A percentile compares a stretch with the other conserved stretches of the same genome.
These are phyloP conservation scores for Solanum medicagineum DNA, from an alignment of 257 asterid genomes.

Conservation along the genomic window DNA sequence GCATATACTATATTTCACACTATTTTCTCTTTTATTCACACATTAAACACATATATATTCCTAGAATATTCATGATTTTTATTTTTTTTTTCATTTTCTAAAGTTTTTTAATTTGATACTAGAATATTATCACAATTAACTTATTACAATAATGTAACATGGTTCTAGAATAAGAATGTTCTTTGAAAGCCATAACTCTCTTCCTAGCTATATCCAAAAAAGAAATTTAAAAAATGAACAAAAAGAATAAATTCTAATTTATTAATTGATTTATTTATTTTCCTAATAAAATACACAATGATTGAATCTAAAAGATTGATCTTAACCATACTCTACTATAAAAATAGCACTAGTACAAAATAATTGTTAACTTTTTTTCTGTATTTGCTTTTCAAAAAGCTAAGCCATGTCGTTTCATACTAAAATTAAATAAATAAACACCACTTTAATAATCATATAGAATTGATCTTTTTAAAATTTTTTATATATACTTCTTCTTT, in stretches of 20 bases:
- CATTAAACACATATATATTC: not conserved
- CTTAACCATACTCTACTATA: constrained; percentile 40
- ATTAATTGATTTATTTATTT: not conserved
- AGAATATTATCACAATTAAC: not conserved
- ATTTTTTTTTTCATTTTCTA: not conserved
- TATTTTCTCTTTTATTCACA: not conserved
- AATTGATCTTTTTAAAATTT: not conserved
- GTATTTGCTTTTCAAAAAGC: constrained; percentile 29
- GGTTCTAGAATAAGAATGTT: not conserved
- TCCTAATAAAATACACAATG: constrained; percentile 33
- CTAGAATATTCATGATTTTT: not conserved
- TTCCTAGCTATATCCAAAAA: not conserved
- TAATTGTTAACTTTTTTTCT: constrained; percentile 11
- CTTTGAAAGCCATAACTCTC: not conserved
- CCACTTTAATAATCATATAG: not conserved
- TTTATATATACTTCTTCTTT: not conserved
- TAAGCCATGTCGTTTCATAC: constrained; percentile 15
- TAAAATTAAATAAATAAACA: not conserved
- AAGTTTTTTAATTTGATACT: not conserved
- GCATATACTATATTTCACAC: not conserved
- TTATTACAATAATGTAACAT: not conserved
- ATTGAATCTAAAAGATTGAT: constrained; percentile 61
- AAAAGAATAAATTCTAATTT: not conserved
- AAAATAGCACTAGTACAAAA: constrained; percentile 9
- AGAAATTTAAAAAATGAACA: not conserved